A percentile compares a stretch with the other conserved stretches of the same genome.
Evolutionary conservation across 345 rosid species (phyloP).

Genomic region (Rhodomyrtus tomentosa): DNA sequence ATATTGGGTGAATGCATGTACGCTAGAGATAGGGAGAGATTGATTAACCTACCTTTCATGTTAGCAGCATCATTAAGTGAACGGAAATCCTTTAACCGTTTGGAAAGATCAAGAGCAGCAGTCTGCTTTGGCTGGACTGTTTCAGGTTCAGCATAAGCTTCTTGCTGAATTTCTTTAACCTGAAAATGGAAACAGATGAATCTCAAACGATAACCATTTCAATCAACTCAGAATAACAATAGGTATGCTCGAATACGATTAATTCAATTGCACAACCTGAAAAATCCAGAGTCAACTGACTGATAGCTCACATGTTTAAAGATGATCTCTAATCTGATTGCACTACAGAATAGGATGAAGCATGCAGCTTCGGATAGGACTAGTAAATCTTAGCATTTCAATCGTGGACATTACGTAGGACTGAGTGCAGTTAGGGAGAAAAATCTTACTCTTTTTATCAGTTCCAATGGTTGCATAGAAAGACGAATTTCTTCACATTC

Average conservation of each 20-base stretch:
- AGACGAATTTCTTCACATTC: constrained; percentile 81
- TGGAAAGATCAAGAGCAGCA: constrained; percentile 76
- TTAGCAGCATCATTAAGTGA: constrained; percentile 50
- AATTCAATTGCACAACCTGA: not conserved
- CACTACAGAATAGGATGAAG: not conserved
- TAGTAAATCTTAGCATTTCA: not conserved
- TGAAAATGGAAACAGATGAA: constrained; percentile 8
- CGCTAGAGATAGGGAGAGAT: not conserved
- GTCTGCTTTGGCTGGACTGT: constrained; percentile 45
- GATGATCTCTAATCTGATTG: not conserved
- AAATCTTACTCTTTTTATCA: constrained; percentile 58
- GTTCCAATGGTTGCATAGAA: constrained; percentile 72
- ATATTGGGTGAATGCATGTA: not conserved
- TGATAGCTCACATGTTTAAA: not conserved
- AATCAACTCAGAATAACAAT: not conserved
- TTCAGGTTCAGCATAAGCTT: constrained; percentile 36
- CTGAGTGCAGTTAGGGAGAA: not conserved
- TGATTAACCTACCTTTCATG: constrained; percentile 48
- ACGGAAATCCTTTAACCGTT: constrained; percentile 68
- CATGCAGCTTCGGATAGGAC: not conserved
- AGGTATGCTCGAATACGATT: not conserved
- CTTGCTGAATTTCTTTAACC: constrained; percentile 88
- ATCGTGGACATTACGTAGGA: not conserved
- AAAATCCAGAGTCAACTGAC: not conserved
- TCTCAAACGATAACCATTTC: not conserved